phyloP scores from a whole-genome alignment of 306 rosid species.

The Gynostemma pentaphyllum region DNA sequence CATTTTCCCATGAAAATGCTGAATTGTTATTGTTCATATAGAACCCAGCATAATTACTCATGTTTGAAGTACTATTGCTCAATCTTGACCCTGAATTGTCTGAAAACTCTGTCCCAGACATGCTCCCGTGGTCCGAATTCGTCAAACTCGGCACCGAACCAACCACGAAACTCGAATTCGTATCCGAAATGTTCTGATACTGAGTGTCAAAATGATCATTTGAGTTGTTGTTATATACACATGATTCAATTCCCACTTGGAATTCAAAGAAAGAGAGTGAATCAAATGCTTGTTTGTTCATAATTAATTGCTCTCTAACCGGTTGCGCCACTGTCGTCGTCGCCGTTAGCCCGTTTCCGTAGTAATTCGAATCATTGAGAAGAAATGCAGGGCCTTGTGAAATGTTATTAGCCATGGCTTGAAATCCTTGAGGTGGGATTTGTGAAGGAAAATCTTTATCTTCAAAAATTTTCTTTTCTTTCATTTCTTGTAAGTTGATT shows the following conservation, averaged over 20 bases:
- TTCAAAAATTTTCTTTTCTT: constrained; percentile 23
- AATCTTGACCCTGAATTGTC: constrained; percentile 55
- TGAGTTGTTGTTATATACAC: constrained; percentile 13
- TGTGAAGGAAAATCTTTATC: not conserved
- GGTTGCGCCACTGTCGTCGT: too few relatives aligned
- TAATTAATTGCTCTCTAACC: constrained; percentile 24
- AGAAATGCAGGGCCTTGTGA: constrained; percentile 54
- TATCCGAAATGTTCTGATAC: constrained; percentile 15
- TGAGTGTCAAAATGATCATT: not conserved
- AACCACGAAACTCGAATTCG: constrained; percentile 37
- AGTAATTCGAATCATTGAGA: constrained; percentile 26
- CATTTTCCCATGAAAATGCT: constrained; percentile 44
- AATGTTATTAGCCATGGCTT: constrained; percentile 12
- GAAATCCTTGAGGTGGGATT: constrained; percentile 9
- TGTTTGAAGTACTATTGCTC: constrained; percentile 24
- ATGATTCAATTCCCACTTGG: constrained; percentile 24
- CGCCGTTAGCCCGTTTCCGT: constrained; percentile 29
- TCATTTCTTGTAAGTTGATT: constrained; percentile 16
- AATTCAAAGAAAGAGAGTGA: constrained; percentile 45
- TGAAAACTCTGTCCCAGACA: constrained; percentile 37
- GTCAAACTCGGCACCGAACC: constrained; percentile 67
- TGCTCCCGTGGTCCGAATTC: constrained; percentile 30
- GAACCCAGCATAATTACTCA: constrained; percentile 36
- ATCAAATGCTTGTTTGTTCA: constrained; percentile 32
- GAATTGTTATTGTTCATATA: constrained; percentile 20